Evolutionary conservation across 192 early-diverging fungal species (phyloP).

Genomic region (Coemansia reversa): DNA sequence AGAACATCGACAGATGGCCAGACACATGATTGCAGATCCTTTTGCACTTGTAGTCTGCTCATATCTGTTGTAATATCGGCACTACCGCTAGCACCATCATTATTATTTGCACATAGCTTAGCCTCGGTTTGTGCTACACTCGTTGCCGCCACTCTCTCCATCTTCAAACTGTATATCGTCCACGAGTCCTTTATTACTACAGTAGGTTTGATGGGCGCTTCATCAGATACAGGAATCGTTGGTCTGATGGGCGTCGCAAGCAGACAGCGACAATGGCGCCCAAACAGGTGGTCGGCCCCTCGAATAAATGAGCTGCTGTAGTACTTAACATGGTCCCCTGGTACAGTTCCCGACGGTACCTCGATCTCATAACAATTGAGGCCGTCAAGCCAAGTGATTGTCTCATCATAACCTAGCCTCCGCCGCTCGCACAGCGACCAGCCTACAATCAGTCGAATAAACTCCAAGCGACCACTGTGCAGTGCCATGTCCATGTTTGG

Average conservation of each 20-base stretch:
- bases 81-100: too few relatives aligned
- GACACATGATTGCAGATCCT: not conserved
- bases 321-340: not conserved
- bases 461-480: not conserved
- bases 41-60: not conserved
- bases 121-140: too few relatives aligned
- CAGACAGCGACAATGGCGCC: not conserved
- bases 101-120: too few relatives aligned
- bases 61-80: not conserved
- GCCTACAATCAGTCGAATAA: conserved; percentile 4
- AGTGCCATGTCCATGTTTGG: not conserved
- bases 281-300: not conserved
- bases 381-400: not conserved
- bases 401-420: conserved; percentile 4
- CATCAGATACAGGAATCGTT: not conserved
- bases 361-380: not conserved
- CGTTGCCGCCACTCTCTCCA: not conserved
- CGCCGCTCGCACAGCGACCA: conserved; percentile 5
- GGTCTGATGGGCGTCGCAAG: not conserved
- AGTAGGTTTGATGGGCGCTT: not conserved
- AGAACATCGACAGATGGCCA: not conserved
- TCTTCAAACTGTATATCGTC: not conserved
- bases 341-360: not conserved
- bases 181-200: conserved; percentile 7
- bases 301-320: conserved; percentile 1